Conservation (phyloP, 345 rosid genomes). For the Excoecaria agallocha region DNA sequence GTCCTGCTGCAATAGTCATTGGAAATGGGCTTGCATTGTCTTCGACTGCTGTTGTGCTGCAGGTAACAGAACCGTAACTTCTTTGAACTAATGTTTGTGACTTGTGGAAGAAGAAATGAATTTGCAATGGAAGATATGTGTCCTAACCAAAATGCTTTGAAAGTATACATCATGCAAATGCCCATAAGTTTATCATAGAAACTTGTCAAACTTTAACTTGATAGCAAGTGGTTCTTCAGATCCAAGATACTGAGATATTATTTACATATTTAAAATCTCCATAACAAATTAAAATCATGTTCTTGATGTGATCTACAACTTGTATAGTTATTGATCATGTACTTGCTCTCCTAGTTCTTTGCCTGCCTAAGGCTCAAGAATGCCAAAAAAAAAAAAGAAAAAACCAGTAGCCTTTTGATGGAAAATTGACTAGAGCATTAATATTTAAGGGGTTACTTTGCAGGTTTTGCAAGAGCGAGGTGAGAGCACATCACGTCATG, state of each 20-base stretch:
- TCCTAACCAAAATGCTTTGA: constrained; percentile 22
- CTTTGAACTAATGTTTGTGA: not conserved
- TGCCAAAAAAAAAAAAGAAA: not conserved
- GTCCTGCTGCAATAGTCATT: constrained; percentile 94
- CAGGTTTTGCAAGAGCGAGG: constrained; percentile 99
- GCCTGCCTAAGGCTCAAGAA: constrained; percentile 1
- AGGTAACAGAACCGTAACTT: constrained; percentile 42
- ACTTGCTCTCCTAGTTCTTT: not conserved
- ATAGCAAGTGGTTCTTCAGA: not conserved
- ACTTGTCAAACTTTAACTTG: not conserved
- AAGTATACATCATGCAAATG: not conserved
- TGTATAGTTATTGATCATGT: not conserved
- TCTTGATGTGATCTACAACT: not conserved
- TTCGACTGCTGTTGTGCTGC: constrained; percentile 97
- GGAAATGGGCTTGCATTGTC: constrained; percentile 98
- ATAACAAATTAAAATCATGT: not conserved
- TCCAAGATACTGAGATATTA: not conserved
- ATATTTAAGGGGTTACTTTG: constrained; percentile 20
- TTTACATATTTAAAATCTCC: not conserved
- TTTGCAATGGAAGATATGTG: not conserved
- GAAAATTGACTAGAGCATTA: constrained; percentile 10
- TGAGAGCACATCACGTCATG: constrained; percentile 99
- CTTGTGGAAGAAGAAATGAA: constrained; percentile 4
- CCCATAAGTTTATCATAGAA: not conserved
- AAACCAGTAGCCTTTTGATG: constrained; percentile 8